Evolutionary conservation across 495 filamentous ascomycete genomes (phyloP).

Genomic region (Penicillium cinerascens): DNA sequence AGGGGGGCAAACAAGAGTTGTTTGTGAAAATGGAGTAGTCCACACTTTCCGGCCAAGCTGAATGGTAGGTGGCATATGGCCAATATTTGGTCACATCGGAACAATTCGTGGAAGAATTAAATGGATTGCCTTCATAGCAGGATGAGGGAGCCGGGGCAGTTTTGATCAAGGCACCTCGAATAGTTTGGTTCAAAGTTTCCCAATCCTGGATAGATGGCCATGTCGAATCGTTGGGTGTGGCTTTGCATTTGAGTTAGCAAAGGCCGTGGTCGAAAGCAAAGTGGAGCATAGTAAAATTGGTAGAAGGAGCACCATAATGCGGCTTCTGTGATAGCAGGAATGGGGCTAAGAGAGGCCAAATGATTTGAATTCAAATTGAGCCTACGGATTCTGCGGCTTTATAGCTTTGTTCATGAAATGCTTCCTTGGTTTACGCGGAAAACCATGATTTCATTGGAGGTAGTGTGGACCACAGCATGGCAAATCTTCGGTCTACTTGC

Average conservation of each 20-base stretch:
- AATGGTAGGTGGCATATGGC: conserved; percentile 18
- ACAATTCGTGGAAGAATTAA: conserved; percentile 15
- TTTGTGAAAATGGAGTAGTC: conserved; percentile 23
- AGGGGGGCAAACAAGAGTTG: conserved; percentile 25
- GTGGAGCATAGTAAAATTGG: no score
- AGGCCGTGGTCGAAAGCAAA: no score
- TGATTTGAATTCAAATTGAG: no score
- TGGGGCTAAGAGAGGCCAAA: no score
- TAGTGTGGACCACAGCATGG: no score
- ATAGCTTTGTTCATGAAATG: no score
- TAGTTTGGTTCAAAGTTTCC: conserved; percentile 22
- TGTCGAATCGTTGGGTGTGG: conserved; percentile 14
- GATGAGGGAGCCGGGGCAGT: conserved; percentile 23
- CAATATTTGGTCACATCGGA: conserved; percentile 20
- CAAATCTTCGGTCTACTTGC: no score
- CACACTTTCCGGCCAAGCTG: conserved; percentile 18
- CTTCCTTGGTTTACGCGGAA: no score
- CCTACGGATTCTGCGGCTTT: no score
- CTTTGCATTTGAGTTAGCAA: conserved; percentile 12
- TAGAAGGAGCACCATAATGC: no score
- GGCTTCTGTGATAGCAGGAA: no score
- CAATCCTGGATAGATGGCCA: conserved; percentile 28
- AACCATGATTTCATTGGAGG: no score
- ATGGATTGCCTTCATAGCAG: conserved; percentile 25
- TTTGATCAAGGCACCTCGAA: conserved; percentile 15